Conservation (phyloP, 2,329 filamentous ascomycete genomes). For the Penicillium crustosum region DNA sequence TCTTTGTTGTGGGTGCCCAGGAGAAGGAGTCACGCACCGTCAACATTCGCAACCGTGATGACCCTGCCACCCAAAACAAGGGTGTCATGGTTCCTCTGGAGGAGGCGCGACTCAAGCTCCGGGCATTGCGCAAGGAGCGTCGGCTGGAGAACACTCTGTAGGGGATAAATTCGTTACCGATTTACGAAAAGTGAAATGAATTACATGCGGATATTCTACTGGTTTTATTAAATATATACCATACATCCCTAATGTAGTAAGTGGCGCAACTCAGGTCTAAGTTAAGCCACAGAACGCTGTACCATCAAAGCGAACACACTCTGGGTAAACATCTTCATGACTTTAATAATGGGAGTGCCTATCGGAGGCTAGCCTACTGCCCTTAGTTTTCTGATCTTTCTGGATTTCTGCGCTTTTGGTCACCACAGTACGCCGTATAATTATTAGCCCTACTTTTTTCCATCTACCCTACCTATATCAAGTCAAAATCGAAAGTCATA, state of each 20-base stretch:
- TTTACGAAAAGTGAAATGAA: slow-evolving; percentile 22
- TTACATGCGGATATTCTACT: slow-evolving; percentile 6
- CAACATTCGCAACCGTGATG: slow-evolving; percentile 65
- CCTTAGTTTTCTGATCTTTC: neutral
- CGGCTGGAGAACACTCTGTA: slow-evolving; percentile 45
- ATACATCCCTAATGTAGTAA: slow-evolving; percentile 1
- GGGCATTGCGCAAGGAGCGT: slow-evolving; percentile 47
- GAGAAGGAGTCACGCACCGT: slow-evolving; percentile 60
- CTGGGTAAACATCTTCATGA: neutral
- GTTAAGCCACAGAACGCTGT: neutral
- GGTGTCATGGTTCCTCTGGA: slow-evolving; percentile 62
- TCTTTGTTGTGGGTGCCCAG: slow-evolving; percentile 61
- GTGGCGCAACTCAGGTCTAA: neutral
- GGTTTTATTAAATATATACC: neutral
- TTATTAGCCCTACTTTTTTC: neutral
- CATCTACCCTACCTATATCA: neutral
- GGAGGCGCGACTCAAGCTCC: slow-evolving; percentile 57
- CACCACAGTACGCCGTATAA: no score
- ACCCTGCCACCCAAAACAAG: slow-evolving; percentile 61
- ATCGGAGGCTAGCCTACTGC: neutral
- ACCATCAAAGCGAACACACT: slow-evolving; percentile 2
- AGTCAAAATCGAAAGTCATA: no score
- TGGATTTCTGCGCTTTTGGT: neutral
- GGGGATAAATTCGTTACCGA: slow-evolving; percentile 8
- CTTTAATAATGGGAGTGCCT: neutral